Conservation (phyloP, 306 rosid genomes). For the Phaseolus lunatus region DNA sequence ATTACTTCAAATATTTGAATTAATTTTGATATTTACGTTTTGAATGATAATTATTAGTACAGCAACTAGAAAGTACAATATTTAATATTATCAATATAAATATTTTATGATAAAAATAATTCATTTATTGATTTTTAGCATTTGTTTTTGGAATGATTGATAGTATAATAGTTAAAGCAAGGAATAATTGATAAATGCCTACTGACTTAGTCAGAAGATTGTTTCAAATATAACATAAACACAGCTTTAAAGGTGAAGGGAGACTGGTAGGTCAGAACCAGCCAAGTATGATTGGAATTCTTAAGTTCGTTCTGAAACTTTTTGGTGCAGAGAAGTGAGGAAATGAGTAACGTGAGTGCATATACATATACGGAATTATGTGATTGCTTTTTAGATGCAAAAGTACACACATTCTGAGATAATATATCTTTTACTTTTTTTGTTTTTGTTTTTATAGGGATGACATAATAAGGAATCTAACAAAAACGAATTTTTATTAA, state of each 20-base stretch:
- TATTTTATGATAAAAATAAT: background rate
- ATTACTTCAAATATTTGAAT: too few relatives aligned
- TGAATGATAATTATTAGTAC: background rate
- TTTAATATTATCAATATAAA: background rate
- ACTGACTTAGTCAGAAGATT: background rate
- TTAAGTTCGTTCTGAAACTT: conserved; percentile 35
- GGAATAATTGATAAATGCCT: conserved; percentile 8
- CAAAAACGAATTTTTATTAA: conserved; percentile 1
- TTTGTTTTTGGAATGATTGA: background rate
- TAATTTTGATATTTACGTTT: background rate
- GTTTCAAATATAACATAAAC: background rate
- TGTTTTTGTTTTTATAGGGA: background rate
- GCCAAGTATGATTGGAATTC: background rate
- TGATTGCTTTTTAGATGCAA: background rate
- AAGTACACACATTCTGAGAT: conserved; percentile 3
- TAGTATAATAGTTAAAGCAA: background rate
- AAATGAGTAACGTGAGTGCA: conserved; percentile 35
- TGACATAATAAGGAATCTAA: background rate
- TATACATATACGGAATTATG: conserved; percentile 24
- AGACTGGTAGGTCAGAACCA: conserved; percentile 36
- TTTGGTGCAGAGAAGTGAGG: conserved; percentile 24
- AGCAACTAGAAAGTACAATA: background rate
- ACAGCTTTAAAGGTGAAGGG: conserved; percentile 1
- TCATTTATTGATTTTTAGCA: background rate
- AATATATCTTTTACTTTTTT: background rate